Conservation (phyloP, 148 eudicot genomes). For the Spergularia bocconei region DNA sequence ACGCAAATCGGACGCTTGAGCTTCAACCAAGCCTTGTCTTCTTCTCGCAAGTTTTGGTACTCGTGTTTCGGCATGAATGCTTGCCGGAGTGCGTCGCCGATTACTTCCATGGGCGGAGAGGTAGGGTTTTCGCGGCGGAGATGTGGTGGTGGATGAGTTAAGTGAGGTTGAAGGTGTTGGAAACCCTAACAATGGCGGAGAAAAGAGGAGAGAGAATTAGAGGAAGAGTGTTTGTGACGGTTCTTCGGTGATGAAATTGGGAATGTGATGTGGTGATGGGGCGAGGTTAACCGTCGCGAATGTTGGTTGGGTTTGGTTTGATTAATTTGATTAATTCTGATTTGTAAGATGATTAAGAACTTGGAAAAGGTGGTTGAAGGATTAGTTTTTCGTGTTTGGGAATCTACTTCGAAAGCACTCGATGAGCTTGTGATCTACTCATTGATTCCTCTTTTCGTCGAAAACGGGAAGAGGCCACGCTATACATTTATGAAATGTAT, state of each 20-base stretch:
- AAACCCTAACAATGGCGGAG: constrained; percentile 35
- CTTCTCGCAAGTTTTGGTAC: constrained; percentile 75
- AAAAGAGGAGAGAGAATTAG: not conserved
- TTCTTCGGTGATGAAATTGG: not conserved
- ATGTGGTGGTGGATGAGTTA: not conserved
- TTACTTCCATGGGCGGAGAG: constrained; percentile 32
- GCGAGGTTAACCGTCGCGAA: not conserved
- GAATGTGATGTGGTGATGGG: no score
- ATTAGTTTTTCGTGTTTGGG: no score
- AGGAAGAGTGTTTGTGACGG: not conserved
- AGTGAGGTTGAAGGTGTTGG: constrained; percentile 6
- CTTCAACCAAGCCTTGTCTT: constrained; percentile 57
- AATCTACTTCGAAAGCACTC: no score
- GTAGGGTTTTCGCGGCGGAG: not conserved
- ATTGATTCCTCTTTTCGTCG: no score
- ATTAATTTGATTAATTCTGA: not conserved
- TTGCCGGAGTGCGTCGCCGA: constrained; percentile 82
- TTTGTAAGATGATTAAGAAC: no score
- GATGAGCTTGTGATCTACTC: no score
- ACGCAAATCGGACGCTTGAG: constrained; percentile 50
- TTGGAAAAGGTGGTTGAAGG: no score
- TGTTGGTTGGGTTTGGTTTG: not conserved
- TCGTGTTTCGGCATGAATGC: constrained; percentile 96
- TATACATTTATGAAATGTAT: no score
- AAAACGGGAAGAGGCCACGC: no score